Base-by-base conservation (phyloP, 2,329 filamentous ascomycete species). In the Lecanicillium sp. region DNA sequence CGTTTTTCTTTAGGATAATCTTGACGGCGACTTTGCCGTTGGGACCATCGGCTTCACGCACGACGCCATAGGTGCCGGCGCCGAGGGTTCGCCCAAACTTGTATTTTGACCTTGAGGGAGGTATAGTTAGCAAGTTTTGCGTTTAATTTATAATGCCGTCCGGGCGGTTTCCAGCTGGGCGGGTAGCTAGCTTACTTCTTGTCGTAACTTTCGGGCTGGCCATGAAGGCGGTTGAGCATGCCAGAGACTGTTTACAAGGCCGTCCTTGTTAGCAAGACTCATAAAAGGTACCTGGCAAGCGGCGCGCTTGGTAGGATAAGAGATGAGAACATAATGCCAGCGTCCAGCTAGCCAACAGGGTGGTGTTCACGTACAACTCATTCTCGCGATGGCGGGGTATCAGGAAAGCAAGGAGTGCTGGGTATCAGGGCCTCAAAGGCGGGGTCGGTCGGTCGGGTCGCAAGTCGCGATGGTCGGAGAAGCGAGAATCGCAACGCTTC, bases 1-100 rank as follows among this genome's bases (percentile, higher is more conserved):
- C 90, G 65, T 95, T 97, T 72, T 95, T 96, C 77, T 98, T 98
- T 56, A 97, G 71, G 62, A 98, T 98, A 61, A 98, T 97, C 74
- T 98, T 98, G 64, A 98, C 78, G 29, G 92, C 92, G 44, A 94
- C 89, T 71, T 95, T 77, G 60, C 87, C 87, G 15, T 76, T 74
- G 30, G 83, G 79, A 50, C 86, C 77, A 45, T 96, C 88, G 44
- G 92, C 92, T 66, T 98, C 92, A 53, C 92, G 81, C 55, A 98
- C 92, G 56, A 98, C 94, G 57, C 92, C 92, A 72, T 98, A 98
- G 54, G 92, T 98, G 53, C 92, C 92, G 45, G 92, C 92, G 57
- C 92, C 92, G 43, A 98, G 77, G 17, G 90, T 97, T 60, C 84
- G 81, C 54, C 92, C 92, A 63, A 98, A 95, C 52, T 75, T 81